These are phyloP conservation scores for Brassica cretica DNA, from an alignment of 345 rosid species.

Conservation along the genomic window DNA sequence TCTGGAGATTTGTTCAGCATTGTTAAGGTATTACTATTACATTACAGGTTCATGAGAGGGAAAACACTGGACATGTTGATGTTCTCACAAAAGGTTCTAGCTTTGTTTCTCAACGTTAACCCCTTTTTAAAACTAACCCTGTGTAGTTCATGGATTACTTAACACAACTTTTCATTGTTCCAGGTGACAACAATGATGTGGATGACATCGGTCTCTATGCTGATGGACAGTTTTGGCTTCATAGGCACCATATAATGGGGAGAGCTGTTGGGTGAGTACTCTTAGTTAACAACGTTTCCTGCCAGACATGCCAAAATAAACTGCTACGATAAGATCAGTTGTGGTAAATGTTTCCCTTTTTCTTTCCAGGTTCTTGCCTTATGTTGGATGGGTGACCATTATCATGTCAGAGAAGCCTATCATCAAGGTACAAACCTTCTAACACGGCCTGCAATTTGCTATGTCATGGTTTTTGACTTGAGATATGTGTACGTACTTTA, in stretches of 20 bases:
- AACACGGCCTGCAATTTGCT: background rate
- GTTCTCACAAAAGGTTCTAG: constrained; percentile 88
- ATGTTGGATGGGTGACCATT: constrained; percentile 78
- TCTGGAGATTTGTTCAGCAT: background rate
- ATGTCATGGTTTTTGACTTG: background rate
- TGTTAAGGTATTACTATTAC: background rate
- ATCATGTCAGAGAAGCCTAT: constrained; percentile 74
- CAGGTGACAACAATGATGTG: constrained; percentile 61
- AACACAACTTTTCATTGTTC: constrained; percentile 16
- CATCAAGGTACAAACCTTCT: constrained; percentile 58
- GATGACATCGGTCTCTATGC: constrained; percentile 72
- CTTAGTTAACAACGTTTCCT: background rate
- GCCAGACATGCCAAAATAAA: background rate
- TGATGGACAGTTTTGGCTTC: constrained; percentile 67
- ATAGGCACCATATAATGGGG: constrained; percentile 66
- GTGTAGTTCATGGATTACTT: background rate
- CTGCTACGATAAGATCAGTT: background rate
- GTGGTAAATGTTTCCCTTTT: background rate
- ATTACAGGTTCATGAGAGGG: constrained; percentile 80
- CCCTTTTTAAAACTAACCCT: background rate
- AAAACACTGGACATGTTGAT: constrained; percentile 83
- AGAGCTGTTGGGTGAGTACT: constrained; percentile 74
- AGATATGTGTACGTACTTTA: background rate
- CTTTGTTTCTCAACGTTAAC: constrained; percentile 14
- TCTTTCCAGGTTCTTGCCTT: constrained; percentile 66